phyloP scores from a whole-genome alignment of 1,284 basidiomycete species.

The Mycosarcoma mackinlayi region DNA sequence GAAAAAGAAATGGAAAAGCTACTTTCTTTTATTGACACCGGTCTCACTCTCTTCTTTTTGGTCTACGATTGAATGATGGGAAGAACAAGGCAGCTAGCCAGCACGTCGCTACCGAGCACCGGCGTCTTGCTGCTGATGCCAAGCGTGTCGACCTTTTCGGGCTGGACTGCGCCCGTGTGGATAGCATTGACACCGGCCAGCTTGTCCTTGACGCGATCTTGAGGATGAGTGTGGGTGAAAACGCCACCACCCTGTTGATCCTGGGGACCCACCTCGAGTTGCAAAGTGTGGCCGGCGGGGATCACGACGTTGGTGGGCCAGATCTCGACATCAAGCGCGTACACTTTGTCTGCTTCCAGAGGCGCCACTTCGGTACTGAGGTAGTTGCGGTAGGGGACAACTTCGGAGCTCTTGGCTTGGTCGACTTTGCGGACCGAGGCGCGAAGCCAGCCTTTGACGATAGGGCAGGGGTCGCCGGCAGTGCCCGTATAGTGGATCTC shows the following conservation, averaged over 20 bases:
- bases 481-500: slow-evolving; percentile 67
- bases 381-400: slow-evolving; percentile 64
- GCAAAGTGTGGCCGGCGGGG: slow-evolving; percentile 53
- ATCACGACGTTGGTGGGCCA: slow-evolving; percentile 68
- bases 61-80: slow-evolving; percentile 6
- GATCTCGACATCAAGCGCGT: slow-evolving; percentile 63
- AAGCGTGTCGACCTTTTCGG: slow-evolving; percentile 3
- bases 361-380: slow-evolving; percentile 52
- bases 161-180: slow-evolving; percentile 6
- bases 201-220: slow-evolving; percentile 13
- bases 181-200: slow-evolving; percentile 20
- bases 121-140: slow-evolving; percentile 22
- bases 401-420: slow-evolving; percentile 35
- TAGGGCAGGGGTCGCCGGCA: slow-evolving; percentile 65
- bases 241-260: slow-evolving; percentile 34
- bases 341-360: slow-evolving; percentile 50
- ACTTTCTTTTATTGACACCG: too few relatives aligned
- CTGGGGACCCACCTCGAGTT: slow-evolving; percentile 58
- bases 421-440: slow-evolving; percentile 63
- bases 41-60: too few relatives aligned
- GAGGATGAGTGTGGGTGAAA: slow-evolving; percentile 21
- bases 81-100: slow-evolving; percentile 20
- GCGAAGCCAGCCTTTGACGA: slow-evolving; percentile 67
- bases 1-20: too few relatives aligned
- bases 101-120: slow-evolving; percentile 13